Base-by-base conservation (phyloP, 2,329 filamentous ascomycete species). In the Xylaria sp. region DNA sequence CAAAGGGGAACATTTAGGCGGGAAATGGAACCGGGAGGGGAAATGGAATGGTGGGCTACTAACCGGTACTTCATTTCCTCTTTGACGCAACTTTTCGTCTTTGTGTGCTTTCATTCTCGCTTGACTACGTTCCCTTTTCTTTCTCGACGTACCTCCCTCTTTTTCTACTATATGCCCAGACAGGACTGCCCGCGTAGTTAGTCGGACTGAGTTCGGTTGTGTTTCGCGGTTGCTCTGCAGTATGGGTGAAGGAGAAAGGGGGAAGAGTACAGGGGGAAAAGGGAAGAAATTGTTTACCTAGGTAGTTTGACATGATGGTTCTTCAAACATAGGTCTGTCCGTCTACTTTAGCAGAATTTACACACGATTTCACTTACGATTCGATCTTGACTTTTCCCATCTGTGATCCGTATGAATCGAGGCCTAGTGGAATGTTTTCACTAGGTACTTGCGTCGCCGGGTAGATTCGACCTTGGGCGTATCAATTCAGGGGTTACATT, bases 11-110 rank as follows among this genome's bases (percentile, higher is more conserved):
- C 23, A 30, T 30, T 30, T 42, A 13, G 9, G 30, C 42, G 16
- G 16, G 48, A 42, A 57, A 59, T 54, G 47, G 54, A 52, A 58
- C 44, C 6, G 37, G 44, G 37, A n/a, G 54, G 57, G 42, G 23
- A 50, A 23, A 51, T 51, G 1, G 18, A 11, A 23, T 23, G 8
- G 49, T 16, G 18, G 11, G 34, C 6, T 30, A n/a, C 10, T 10
- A 18, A 23, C 11, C 18, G 23, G 49, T 51, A 11, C n/a, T 35
- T 35, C 23, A 11, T 13, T 46, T 42, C 30, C 48, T 23, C 46
- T 11, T 9, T 11, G 23, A 35, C 23, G 11, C 49, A 35, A 35
- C 7, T 16, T 34, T 23, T 34, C 11, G 18, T 23, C 23, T 54
- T 44, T 30, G 16, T 13, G 16, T 23, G 10, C 8, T 23, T 44